Evolutionary conservation across 345 rosid species (phyloP), one percentile per base, ranked within the genome.

Genomic region (Sisymbrium irio): DNA sequence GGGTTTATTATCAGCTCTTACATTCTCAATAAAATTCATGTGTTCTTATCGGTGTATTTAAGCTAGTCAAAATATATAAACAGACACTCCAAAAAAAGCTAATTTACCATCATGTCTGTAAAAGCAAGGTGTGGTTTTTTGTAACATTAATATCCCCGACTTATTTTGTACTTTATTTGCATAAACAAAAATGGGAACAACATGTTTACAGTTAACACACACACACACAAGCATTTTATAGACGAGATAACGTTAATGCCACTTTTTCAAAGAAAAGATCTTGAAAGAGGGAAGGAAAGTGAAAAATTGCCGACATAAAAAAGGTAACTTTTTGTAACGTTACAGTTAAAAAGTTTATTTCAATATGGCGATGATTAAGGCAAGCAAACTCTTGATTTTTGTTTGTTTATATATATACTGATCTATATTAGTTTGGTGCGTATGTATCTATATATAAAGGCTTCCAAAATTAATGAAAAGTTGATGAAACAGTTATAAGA

Each of bases 281-380:
- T 17, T 46, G 11, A 8, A 17, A 46, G 51, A 3, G 25, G 12
- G 51, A 46, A 46, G 51, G 35, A 32, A 17, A 46, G 51, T 46
- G 51, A 8, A 46, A 27, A 9, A 11, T 19, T 25, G 12, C 30
- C 55, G 55, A 49, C 28, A 19, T 0, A 9, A 19, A 15, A 44
- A 19, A 19, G 6, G 35, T 32, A 32, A 32, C 35, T 6, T 0
- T 13, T 62, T 28, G 22, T 46, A 46, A 54, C 37, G 14, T 53
- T 51, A 51, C 45, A 54, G 53, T 63, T 63, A 46, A 51, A 54
- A 53, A 72, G 63, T 40, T 53, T 63, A 53, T 61, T 62, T 69
- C 7, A 28, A 27, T 46, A 46, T 51, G 33, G 32, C 57, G 15
- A 12, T 27, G n/a, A 51, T 46, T 46, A 18, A 46, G 57, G 57